A percentile compares a stretch with the other conserved stretches of the same genome.
These are phyloP conservation scores for Aspergillus fumigatiaffinis DNA, from an alignment of 2,329 filamentous ascomycete genomes.

Conservation along the genomic window DNA sequence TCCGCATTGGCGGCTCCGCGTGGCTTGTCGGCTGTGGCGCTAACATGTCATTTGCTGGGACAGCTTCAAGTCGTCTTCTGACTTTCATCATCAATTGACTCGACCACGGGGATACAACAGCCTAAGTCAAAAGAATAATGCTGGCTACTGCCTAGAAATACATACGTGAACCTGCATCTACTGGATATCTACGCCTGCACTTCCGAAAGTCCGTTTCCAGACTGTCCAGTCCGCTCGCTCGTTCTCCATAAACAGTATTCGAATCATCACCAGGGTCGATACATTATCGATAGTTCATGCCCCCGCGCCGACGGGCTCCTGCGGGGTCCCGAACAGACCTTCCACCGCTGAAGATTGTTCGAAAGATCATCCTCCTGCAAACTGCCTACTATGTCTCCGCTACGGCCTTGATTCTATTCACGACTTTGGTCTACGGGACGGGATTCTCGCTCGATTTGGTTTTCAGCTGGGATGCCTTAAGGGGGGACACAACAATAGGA, in stretches of 20 bases:
- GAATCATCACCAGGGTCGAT: not conserved
- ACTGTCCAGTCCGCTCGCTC: not conserved
- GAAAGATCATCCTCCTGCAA: conserved; percentile 64
- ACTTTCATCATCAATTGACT: not conserved
- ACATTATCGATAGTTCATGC: conserved; percentile 28
- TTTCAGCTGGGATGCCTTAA: conserved; percentile 59
- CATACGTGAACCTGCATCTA: not conserved
- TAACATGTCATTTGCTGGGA: not conserved
- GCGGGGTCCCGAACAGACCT: conserved; percentile 65
- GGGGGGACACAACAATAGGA: conserved; percentile 65
- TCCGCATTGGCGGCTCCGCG: not conserved
- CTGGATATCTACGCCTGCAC: not conserved
- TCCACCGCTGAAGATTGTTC: conserved; percentile 62
- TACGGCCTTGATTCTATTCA: conserved; percentile 62
- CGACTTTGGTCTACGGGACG: conserved; percentile 61
- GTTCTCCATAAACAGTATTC: not conserved
- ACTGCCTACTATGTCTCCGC: conserved; percentile 61
- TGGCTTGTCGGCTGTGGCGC: not conserved
- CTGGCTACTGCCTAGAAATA: not conserved
- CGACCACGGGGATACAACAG: not conserved
- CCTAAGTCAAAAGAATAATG: not conserved
- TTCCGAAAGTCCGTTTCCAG: not conserved
- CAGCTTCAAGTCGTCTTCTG: not conserved
- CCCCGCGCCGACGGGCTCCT: conserved; percentile 55
- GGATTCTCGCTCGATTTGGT: conserved; percentile 57